Conservation (phyloP, 2,329 filamentous ascomycete species). For the Monilinia aucupariae region DNA sequence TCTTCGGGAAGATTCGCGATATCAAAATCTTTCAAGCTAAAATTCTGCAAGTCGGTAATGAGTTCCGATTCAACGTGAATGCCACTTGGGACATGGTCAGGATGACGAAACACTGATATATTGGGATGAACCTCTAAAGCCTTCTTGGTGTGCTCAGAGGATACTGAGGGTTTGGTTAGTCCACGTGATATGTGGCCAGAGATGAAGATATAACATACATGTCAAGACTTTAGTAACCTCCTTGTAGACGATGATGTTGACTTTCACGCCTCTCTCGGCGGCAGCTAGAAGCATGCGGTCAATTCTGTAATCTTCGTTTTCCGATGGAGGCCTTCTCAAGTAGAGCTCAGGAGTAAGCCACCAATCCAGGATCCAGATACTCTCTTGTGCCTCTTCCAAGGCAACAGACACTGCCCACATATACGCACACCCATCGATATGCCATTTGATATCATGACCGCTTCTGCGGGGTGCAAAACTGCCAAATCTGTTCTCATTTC, state of each 20-base stretch:
- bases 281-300: conserved; percentile 78
- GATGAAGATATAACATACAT: conserved; percentile 51
- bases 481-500: conserved; percentile 50
- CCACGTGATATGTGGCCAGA: neutral
- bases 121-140: conserved; percentile 76
- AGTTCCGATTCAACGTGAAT: conserved; percentile 64
- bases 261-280: conserved; percentile 74
- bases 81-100: conserved; percentile 75
- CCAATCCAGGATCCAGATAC: conserved; percentile 77
- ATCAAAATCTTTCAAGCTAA: conserved; percentile 48
- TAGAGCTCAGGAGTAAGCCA: conserved; percentile 85
- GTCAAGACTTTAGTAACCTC: conserved; percentile 79
- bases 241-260: conserved; percentile 89
- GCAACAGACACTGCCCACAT: conserved; percentile 81
- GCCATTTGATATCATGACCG: conserved; percentile 77
- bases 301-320: conserved; percentile 76
- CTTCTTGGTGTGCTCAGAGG: conserved; percentile 71
- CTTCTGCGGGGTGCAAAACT: conserved; percentile 69
- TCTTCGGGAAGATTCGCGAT: conserved; percentile 64
- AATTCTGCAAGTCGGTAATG: conserved; percentile 50
- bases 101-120: conserved; percentile 84
- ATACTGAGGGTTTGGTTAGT: conserved; percentile 43
- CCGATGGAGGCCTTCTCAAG: conserved; percentile 72
- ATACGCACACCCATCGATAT: conserved; percentile 76
- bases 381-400: conserved; percentile 68